Evolutionary conservation across 495 filamentous ascomycete species (phyloP), one percentile per base, ranked within the genome.

Genomic region (Penicillium coffeae): DNA sequence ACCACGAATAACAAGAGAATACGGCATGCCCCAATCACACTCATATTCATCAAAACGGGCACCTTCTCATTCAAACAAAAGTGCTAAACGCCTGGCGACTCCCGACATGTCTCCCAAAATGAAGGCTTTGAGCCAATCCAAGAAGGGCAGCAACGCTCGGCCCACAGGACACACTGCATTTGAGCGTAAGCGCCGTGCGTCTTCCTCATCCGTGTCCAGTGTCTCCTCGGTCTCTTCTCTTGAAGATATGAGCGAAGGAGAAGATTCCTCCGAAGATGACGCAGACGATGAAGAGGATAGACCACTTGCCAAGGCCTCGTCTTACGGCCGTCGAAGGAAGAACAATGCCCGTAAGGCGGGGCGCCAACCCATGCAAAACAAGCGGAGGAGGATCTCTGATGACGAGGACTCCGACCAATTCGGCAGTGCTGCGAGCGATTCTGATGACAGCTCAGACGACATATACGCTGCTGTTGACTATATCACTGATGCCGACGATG

Each of bases 381-480:
- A 77, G 59, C 70, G 71, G 45, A 77, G 74, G 53, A 65, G 70
- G 48, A 59, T 71, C 25, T 80, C 82, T 5, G 80, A 86, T 49
- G 83, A 90, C 47, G 83, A 85, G 45, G 78, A 76, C 38, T 86
- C 87, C 59, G 83, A 82, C 13, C 60, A 64, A 20, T 53, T 58
- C 18, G 61, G 64, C 43, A 72, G 69, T 43, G 59, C 65, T 40
- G 58, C 47, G 20, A 60, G 58, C 21, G 67, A 68, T 42, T 57
- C 62, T 10, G 64, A 67, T 22, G 68, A 72, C 10, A 68, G 63
- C 54, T 74, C 72, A 32, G 85, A 90, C 54, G 84, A 86, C 57
- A 76, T 79, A 32, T 89, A 91, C 62, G 84, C 84, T 12, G 87
- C 75, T 14, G 83, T 92, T 27, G 84, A 90, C 54, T 80, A 87